phyloP scores from a whole-genome alignment of 2,329 filamentous ascomycete genomes.

The Drechslera avenae region DNA sequence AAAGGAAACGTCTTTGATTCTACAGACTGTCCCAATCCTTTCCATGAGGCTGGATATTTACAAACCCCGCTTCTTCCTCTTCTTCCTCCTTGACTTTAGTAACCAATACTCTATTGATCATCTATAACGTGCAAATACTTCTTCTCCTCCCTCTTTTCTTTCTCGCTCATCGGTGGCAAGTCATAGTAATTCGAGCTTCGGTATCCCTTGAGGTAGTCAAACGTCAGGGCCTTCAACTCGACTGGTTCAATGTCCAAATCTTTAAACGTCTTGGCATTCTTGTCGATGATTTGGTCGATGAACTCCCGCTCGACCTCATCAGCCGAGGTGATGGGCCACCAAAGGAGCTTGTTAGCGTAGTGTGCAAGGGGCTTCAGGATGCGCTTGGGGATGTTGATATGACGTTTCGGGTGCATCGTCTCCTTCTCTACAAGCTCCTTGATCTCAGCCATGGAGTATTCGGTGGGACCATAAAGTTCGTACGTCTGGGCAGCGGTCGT shows the following conservation, averaged over 20 bases:
- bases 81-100: conserved; percentile 8
- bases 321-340: conserved; percentile 83
- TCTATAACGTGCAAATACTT: conserved; percentile 87
- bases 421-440: conserved; percentile 87
- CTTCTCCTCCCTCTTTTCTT: conserved; percentile 91
- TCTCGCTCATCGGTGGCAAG: conserved; percentile 90
- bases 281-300: conserved; percentile 90
- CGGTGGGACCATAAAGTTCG: conserved; percentile 90
- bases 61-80: conserved; percentile 20
- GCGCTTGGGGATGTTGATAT: conserved; percentile 86
- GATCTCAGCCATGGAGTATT: conserved; percentile 89
- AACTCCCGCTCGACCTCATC: conserved; percentile 93
- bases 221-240: conserved; percentile 84
- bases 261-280: conserved; percentile 90
- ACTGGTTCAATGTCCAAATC: conserved; percentile 89
- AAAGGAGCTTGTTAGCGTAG: conserved; percentile 79
- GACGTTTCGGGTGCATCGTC: conserved; percentile 85
- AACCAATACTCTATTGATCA: conserved; percentile 39
- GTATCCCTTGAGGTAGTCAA: conserved; percentile 93
- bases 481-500: conserved; percentile 87
- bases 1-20: conserved; percentile 29
- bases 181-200: conserved; percentile 89
- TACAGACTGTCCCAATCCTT: conserved; percentile 23
- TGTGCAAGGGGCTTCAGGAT: conserved; percentile 76
- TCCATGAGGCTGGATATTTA: conserved; percentile 35